phyloP scores from a whole-genome alignment of 2,329 filamentous ascomycete species.

The Fusarium neocosmosporiellum region DNA sequence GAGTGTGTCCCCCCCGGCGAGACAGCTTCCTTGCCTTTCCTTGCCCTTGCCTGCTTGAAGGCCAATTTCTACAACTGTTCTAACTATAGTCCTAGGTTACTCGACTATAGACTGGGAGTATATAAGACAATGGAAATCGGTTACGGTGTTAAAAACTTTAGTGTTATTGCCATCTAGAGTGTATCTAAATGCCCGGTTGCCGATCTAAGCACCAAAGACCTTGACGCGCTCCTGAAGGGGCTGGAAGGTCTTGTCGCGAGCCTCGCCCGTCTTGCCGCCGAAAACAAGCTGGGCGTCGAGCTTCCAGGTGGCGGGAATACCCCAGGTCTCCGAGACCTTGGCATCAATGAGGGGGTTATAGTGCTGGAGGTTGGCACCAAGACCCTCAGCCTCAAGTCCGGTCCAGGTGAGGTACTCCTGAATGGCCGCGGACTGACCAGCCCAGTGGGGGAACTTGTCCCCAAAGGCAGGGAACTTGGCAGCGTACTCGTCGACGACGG shows the following conservation, averaged over 20 bases:
- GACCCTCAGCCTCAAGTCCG: constrained; percentile 83
- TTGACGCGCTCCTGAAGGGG: constrained; percentile 75
- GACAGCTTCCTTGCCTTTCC: no score
- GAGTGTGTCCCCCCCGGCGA: no score
- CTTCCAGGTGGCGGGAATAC: constrained; percentile 77
- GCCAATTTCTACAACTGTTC: no score
- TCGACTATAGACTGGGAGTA: no score
- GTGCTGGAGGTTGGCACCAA: constrained; percentile 92
- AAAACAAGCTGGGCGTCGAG: constrained; percentile 89
- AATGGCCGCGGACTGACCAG: constrained; percentile 82
- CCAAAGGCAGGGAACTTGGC: constrained; percentile 78
- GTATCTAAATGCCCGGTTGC: no score
- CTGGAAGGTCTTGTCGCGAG: constrained; percentile 72
- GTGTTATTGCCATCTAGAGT: no score
- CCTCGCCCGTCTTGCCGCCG: constrained; percentile 68
- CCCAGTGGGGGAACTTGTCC: constrained; percentile 83
- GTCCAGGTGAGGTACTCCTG: constrained; percentile 82
- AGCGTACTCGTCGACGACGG: constrained; percentile 73
- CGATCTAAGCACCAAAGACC: constrained; percentile 59
- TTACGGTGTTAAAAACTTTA: no score
- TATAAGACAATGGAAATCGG: no score
- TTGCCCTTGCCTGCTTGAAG: no score
- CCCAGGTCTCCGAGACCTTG: constrained; percentile 76
- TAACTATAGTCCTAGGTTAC: no score
- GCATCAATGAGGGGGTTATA: constrained; percentile 89